Evolutionary conservation across 306 rosid genomes (phyloP).

Genomic region (Leucaena leucocephala): DNA sequence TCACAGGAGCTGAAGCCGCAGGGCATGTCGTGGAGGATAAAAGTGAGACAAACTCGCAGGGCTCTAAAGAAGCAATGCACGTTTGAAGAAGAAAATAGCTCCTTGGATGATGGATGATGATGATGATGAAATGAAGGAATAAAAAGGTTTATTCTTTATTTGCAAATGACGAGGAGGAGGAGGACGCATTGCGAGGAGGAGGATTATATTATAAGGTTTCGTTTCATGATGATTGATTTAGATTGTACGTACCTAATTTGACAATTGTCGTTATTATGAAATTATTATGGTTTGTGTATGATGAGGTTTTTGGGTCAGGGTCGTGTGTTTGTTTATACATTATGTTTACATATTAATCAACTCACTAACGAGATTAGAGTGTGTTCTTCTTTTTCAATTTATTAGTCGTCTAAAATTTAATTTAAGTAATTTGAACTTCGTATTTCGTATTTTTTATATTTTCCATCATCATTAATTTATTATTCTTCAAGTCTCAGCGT

Average conservation of each 20-base stretch:
- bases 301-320: neutral
- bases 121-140: neutral
- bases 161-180: neutral
- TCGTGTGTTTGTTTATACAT: neutral
- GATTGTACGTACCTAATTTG: slow-evolving; percentile 5
- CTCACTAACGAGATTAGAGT: slow-evolving; percentile 10
- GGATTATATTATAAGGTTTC: neutral
- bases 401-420: neutral
- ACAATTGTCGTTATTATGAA: neutral
- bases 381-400: neutral
- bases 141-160: slow-evolving; percentile 23
- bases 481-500: too few species aligned
- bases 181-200: neutral
- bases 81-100: slow-evolving; percentile 39
- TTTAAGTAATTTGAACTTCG: neutral
- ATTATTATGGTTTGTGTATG: slow-evolving; percentile 8
- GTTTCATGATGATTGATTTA: slow-evolving; percentile 3
- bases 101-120: neutral
- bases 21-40: slow-evolving; percentile 44
- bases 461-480: neutral
- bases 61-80: slow-evolving; percentile 28
- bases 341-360: slow-evolving; percentile 6
- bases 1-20: slow-evolving; percentile 56
- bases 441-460: neutral
- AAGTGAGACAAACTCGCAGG: slow-evolving; percentile 35